Evolutionary conservation across 345 rosid genomes (phyloP), one percentile per base, ranked within the genome.

Genomic region (Garcia nutans): DNA sequence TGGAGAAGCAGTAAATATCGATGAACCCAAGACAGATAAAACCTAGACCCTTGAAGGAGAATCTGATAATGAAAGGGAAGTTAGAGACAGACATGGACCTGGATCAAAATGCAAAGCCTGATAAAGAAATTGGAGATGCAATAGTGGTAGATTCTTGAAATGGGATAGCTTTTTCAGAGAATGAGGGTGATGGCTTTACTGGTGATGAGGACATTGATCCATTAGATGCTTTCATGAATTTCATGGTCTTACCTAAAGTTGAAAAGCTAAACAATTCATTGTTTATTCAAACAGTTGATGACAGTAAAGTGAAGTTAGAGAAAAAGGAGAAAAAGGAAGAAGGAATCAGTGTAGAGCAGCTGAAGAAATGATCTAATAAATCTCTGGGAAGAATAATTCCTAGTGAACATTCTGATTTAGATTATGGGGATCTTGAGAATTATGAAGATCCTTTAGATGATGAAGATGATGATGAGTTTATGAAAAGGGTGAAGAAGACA

Each of bases 401-500:
- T n/a, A 97, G 99, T n/a, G 98, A 96, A 79, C 93, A 88, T 84
- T 93, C 99, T 5, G 97, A 87, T 80, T 88, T 96, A 58, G 98
- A 93, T 78, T 84, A 89, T 76, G 90, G 80, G 67, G 96, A 89
- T 72, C 72, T 77, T 52, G 92, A 89, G 67, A 81, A 86, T 79
- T 91, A 83, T 13, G 97, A 90, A 64, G 89, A 84, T 76, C 75
- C 87, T 45, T 75, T 84, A 71, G 88, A 89, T 82, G 97, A 96
- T 49, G 99, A 96, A 86, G 93, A 96, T 52, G 98, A 96, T 80
- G 93, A 91, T n/a, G 98, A 96, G 86, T 96, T 96, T 80, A 96
- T 96, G 85, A 96, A 96, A 87, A 88, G 99, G 84, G 99, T 96
- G 74, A 96, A 96, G 90, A 96, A 96, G 89, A 93, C 98, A 49